Evolutionary conservation across 1,284 basidiomycete species (phyloP), one percentile per base, ranked within the genome.

Genomic region (Apiotrichum akiyoshidainum): DNA sequence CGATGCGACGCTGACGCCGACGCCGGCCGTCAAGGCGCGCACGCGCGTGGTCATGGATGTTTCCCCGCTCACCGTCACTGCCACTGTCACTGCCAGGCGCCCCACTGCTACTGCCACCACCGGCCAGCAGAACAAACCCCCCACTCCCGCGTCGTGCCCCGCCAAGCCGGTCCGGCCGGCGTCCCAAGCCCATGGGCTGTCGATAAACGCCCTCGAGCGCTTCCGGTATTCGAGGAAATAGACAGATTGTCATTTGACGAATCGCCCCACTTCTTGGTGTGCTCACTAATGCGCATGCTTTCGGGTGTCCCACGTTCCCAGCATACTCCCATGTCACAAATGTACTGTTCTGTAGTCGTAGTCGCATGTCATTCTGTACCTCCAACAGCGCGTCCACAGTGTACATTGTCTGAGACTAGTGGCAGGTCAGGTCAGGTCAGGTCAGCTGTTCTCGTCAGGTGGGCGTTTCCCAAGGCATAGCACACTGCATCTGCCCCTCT

Each of bases 401-500:
- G 10, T n/a, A n/a, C n/a, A n/a, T n/a, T n/a, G n/a, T n/a, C n/a
- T n/a, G n/a, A n/a, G n/a, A n/a, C n/a, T n/a, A n/a, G 37, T 39
- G 11, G 5, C 16, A 39, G 11, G n/a, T n/a, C 16, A 13, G 12
- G 40, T 41, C 40, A 16, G 8, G 4, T 12, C 17, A 41, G 8
- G 40, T 41, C 40, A 41, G 14, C 17, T 41, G 10, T 33, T 37
- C n/a, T 12, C 10, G 14, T n/a, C 46, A n/a, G n/a, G 37, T 37
- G 39, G n/a, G 13, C 13, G 16, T 50, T 42, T n/a, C 16, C 45
- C 39, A 10, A 52, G 56, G 51, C 58, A 59, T 59, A 55, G 58
- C 58, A 59, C 58, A 59, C 58, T 59, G 58, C 58, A 59, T 59
- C 58, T 59, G 58, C 58, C 58, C 33, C 40, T 56, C 48, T 46